Evolutionary conservation across 2,329 filamentous ascomycete species (phyloP).

Genomic region (Colletotrichum chlorophyti): DNA sequence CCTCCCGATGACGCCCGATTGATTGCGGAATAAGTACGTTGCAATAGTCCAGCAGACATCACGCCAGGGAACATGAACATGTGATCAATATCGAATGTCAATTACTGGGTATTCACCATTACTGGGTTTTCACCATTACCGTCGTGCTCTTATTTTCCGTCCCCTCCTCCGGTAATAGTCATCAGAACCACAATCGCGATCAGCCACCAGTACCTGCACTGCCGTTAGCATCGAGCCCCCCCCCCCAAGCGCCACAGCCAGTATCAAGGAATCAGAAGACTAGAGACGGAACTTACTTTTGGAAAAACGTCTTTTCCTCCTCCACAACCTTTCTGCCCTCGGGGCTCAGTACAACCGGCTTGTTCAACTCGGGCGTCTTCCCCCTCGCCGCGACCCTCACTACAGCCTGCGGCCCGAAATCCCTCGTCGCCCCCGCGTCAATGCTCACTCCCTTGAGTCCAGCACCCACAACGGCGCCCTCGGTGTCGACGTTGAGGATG

Average conservation of each 20-base stretch:
- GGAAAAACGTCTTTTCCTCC: slow-evolving; percentile 69
- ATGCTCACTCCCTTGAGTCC: slow-evolving; percentile 62
- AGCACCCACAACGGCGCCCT: slow-evolving; percentile 55
- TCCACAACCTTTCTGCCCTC: slow-evolving; percentile 65
- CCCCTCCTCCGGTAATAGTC: slow-evolving; percentile 58
- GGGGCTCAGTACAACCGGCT: slow-evolving; percentile 66
- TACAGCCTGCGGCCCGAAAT: slow-evolving; percentile 67
- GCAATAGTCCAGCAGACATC: too few species aligned
- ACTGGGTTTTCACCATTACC: too few species aligned
- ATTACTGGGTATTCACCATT: slow-evolving; percentile 11
- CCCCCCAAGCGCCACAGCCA: neutral
- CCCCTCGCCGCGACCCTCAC: slow-evolving; percentile 56
- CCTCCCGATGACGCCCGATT: too few species aligned
- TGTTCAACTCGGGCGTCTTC: slow-evolving; percentile 65
- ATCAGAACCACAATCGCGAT: slow-evolving; percentile 61
- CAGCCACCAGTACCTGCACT: slow-evolving; percentile 70
- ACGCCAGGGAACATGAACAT: too few species aligned
- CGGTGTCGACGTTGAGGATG: slow-evolving; percentile 55
- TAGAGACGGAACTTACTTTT: slow-evolving; percentile 69
- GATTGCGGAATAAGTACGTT: too few species aligned
- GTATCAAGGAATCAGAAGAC: neutral
- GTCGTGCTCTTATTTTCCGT: slow-evolving; percentile 53
- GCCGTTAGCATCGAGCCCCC: slow-evolving; percentile 40
- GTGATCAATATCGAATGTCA: neutral
- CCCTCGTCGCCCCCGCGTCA: slow-evolving; percentile 69